Evolutionary conservation across 768 basidiomycete genomes (phyloP).

Genomic region (Suillus fuscotomentosus): DNA sequence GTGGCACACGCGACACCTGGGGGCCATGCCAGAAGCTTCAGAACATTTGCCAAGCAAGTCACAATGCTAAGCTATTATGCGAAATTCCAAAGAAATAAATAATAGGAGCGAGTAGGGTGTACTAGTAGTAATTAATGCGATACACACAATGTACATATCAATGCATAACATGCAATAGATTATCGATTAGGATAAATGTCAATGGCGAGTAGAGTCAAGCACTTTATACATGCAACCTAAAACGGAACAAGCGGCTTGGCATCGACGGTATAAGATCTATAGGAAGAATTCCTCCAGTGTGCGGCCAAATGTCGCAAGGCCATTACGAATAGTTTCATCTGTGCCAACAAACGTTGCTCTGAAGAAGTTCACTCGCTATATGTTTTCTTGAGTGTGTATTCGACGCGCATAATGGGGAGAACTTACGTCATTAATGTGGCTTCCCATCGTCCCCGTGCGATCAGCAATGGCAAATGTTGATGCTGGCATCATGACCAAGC

Average conservation of each 20-base stretch:
- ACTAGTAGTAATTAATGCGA: background rate
- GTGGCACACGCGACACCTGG: background rate
- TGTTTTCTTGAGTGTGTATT: background rate
- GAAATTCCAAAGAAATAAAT: background rate
- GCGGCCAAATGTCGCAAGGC: constrained; percentile 39
- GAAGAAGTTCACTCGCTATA: constrained; percentile 41
- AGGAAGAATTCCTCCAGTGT: constrained; percentile 38
- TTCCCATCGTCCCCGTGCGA: constrained; percentile 20
- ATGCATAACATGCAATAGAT: background rate
- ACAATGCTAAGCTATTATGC: background rate
- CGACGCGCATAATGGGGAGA: constrained; percentile 2
- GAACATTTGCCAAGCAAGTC: background rate
- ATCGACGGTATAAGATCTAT: constrained; percentile 2
- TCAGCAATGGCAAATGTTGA: constrained; percentile 42
- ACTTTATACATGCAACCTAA: background rate
- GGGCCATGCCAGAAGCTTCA: background rate
- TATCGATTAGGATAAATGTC: background rate
- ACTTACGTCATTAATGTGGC: constrained; percentile 43
- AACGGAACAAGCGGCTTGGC: background rate
- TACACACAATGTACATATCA: background rate
- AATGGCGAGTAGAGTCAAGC: background rate
- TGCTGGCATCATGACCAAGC: constrained; percentile 50
- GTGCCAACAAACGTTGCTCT: constrained; percentile 51
- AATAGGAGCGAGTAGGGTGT: background rate
- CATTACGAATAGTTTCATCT: constrained; percentile 44